phyloP scores from a whole-genome alignment of 495 filamentous ascomycete species.

The Aspergillus asperescens region DNA sequence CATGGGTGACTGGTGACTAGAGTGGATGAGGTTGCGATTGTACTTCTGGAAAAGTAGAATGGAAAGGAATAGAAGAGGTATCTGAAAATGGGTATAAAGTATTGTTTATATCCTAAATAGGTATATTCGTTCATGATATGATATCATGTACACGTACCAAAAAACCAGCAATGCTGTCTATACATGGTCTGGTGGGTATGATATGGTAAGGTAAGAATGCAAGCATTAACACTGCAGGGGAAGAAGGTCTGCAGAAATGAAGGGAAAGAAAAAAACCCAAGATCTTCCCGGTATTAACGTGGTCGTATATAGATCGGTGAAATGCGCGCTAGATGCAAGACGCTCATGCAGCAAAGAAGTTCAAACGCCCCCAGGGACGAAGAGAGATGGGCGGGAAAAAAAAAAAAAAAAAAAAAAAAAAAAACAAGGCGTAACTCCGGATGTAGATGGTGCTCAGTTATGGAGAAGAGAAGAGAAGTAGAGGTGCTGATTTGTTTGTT shows the following conservation, averaged over 20 bases:
- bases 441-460: conserved; percentile 12
- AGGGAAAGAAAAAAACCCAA: conserved; percentile 7
- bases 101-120: neutral
- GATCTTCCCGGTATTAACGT: conserved; percentile 6
- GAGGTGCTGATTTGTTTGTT: neutral
- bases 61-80: neutral
- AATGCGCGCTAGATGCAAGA: conserved; percentile 19
- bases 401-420: conserved; percentile 4
- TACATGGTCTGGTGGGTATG: conserved; percentile 9
- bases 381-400: conserved; percentile 2
- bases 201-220: conserved; percentile 16
- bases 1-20: too few species aligned
- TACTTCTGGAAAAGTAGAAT: too few species aligned
- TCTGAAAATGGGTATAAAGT: too few species aligned
- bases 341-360: conserved; percentile 16
- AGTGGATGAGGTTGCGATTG: too few species aligned
- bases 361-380: neutral
- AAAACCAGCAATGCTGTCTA: conserved; percentile 19
- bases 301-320: conserved; percentile 4
- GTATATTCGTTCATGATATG: conserved; percentile 10
- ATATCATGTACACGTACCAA: conserved; percentile 29
- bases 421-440: conserved; percentile 18
- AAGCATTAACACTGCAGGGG: conserved; percentile 16
- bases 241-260: conserved; percentile 10
- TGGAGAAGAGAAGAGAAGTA: neutral